Evolutionary conservation across 345 rosid species (phyloP).

Genomic region (Corymbia maculata): DNA sequence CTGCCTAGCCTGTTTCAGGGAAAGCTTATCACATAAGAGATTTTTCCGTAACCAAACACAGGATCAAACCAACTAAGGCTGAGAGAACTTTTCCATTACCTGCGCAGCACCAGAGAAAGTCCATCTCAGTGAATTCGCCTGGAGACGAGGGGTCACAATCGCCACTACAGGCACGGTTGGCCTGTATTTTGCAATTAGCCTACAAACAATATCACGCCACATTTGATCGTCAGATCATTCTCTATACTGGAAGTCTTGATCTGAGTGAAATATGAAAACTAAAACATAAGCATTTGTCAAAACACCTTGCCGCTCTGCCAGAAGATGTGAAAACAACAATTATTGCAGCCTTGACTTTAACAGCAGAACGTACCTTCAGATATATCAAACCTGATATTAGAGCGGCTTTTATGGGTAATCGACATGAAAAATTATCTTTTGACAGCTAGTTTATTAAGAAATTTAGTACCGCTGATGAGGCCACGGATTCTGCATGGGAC

Average conservation of each 20-base stretch:
- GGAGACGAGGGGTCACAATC: slow-evolving; percentile 6
- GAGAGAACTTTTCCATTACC: not conserved
- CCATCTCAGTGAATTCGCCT: slow-evolving; percentile 7
- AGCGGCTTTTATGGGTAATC: not conserved
- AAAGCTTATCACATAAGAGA: not conserved
- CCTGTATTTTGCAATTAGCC: slow-evolving; percentile 13
- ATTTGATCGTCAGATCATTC: not conserved
- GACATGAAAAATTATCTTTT: not conserved
- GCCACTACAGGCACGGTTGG: slow-evolving; percentile 12
- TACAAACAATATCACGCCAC: not conserved
- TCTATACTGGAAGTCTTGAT: not conserved
- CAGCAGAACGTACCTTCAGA: slow-evolving; percentile 30
- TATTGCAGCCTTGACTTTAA: slow-evolving; percentile 33
- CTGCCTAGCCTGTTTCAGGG: slow-evolving; percentile 7
- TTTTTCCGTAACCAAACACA: not conserved
- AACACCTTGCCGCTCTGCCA: slow-evolving; percentile 30
- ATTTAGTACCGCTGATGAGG: slow-evolving; percentile 26
- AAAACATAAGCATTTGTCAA: not conserved
- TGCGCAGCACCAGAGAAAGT: slow-evolving; percentile 5
- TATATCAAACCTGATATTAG: not conserved
- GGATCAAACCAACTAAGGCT: not conserved
- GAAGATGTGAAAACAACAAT: slow-evolving; percentile 38
- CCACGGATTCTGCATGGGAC: slow-evolving; percentile 30
- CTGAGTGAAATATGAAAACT: not conserved
- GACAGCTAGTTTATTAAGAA: not conserved